Conservation (phyloP, 139 green algal species). For the Chlorokybus atmophyticus region DNA sequence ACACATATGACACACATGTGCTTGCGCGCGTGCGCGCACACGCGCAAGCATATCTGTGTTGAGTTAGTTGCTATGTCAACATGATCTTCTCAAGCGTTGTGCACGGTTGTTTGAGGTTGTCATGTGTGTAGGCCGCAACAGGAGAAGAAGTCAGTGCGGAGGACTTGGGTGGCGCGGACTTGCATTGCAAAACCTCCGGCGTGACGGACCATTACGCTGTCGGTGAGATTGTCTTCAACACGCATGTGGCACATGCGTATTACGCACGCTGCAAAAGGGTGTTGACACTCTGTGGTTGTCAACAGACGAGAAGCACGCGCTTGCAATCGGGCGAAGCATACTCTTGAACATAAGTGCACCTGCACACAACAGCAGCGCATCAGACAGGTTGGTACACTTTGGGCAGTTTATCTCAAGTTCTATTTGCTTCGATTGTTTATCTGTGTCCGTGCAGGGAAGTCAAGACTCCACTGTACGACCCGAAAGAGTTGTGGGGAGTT, state of each 20-base stretch:
- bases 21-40: background rate
- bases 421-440: too few relatives aligned
- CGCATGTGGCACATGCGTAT: too few relatives aligned
- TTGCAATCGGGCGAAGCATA: slow-evolving; percentile 56
- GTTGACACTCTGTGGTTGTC: background rate
- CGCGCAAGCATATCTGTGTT: slow-evolving; percentile 3
- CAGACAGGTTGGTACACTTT: too few relatives aligned
- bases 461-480: slow-evolving; percentile 54
- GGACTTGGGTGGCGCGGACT: slow-evolving; percentile 70
- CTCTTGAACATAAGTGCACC: too few relatives aligned
- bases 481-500: slow-evolving; percentile 44
- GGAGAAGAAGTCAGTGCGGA: slow-evolving; percentile 80
- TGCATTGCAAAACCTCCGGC: slow-evolving; percentile 67
- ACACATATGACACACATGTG: background rate
- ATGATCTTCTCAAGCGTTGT: background rate
- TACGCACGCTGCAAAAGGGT: too few relatives aligned
- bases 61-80: slow-evolving; percentile 2
- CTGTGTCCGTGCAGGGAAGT: slow-evolving; percentile 16
- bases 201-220: slow-evolving; percentile 27
- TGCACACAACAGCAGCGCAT: too few relatives aligned
- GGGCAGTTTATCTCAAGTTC: too few relatives aligned
- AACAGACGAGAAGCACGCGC: slow-evolving; percentile 67
- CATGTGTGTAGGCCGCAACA: slow-evolving; percentile 51
- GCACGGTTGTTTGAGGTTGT: background rate
- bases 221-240: too few relatives aligned